Percentiles rank a stretch among this genome's conserved stretches.
These are phyloP conservation scores for Pichia cephalocereana DNA, from an alignment of 805 yeast species.

Conservation along the genomic window DNA sequence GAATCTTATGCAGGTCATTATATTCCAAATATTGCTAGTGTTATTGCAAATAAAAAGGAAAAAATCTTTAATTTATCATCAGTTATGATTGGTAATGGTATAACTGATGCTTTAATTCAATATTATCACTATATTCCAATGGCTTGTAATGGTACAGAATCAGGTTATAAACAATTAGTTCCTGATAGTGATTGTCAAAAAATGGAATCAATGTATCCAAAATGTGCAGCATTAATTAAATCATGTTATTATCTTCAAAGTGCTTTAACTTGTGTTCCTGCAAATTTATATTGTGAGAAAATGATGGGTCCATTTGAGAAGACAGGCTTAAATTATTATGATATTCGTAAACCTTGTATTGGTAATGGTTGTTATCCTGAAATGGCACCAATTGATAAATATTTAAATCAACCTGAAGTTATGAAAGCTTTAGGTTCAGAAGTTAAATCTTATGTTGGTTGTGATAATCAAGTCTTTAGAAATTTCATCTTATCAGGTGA, in stretches of 20 bases:
- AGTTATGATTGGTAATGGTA: constrained; percentile 83
- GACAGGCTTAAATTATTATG: constrained; percentile 89
- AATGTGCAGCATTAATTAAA: constrained; percentile 69
- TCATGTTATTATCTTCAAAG: constrained; percentile 69
- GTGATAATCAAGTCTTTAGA: constrained; percentile 70
- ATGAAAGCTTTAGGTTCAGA: constrained; percentile 84
- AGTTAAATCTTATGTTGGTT: constrained; percentile 64
- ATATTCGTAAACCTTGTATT: constrained; percentile 66
- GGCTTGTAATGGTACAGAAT: constrained; percentile 77
- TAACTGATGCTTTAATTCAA: constrained; percentile 78
- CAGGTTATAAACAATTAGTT: constrained; percentile 70
- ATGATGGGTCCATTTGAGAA: constrained; percentile 73
- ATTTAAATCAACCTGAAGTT: constrained; percentile 69
- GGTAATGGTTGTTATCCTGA: constrained; percentile 76
- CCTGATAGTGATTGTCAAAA: constrained; percentile 69
- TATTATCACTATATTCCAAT: constrained; percentile 75
- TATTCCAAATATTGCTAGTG: constrained; percentile 81
- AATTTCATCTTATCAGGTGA: constrained; percentile 84
- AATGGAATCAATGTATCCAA: constrained; percentile 59
- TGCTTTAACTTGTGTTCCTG: constrained; percentile 85
- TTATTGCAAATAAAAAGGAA: constrained; percentile 55
- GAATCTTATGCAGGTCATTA: constrained; percentile 94
- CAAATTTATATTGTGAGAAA: constrained; percentile 80
- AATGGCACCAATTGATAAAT: constrained; percentile 63
- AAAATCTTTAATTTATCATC: constrained; percentile 60